Evolutionary conservation across 352 stramenopile genomes (phyloP), one percentile per base, ranked within the genome.

Genomic region (Phytophthora parvispora): DNA sequence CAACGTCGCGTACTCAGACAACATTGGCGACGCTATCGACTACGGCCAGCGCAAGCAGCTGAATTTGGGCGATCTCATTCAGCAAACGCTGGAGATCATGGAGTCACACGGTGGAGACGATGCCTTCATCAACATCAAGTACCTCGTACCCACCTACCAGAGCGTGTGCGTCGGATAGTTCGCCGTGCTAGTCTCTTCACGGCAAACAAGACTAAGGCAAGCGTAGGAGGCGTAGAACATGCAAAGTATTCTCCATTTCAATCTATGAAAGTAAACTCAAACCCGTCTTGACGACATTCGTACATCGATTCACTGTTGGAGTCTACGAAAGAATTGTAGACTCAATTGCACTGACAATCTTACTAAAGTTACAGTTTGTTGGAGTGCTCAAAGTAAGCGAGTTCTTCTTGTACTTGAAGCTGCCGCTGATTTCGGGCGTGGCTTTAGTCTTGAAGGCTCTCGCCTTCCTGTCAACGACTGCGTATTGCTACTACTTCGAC

Each of bases 81-180:
- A 98, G 80, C 94, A 99, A 69, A 99, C 97, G 15, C 87, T 99
- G 4, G 97, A 99, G 73, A 91, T 97, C 62, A 98, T 99, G 72
- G 97, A 99, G 76, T 90, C 93, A 6, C 92, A 99, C 61, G 97
- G 97, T 29, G 97, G 97, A 18, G 92, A 98, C 70, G 94, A 99
- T 75, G 97, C 97, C 4, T 99, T 99, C 77, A 99, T 99, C 75
- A 99, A 99, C 83, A 99, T 99, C 78, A 99, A 99, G 71, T 99
- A 99, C 68, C 90, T 99, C 60, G 81, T 99, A 24, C 97, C 97
- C 3, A 98, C 97, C 1, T 99, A 99, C 80, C 94, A 99, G 77
- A 98, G 93, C 69, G 92, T 96, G 9, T 96, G 88, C 38, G 82
- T 94, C 10, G 86, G 86, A 45, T 96, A 77, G 32, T 28, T 48